Conservation (phyloP, 2,329 filamentous ascomycete species). For the Chaetomium sp. region DNA sequence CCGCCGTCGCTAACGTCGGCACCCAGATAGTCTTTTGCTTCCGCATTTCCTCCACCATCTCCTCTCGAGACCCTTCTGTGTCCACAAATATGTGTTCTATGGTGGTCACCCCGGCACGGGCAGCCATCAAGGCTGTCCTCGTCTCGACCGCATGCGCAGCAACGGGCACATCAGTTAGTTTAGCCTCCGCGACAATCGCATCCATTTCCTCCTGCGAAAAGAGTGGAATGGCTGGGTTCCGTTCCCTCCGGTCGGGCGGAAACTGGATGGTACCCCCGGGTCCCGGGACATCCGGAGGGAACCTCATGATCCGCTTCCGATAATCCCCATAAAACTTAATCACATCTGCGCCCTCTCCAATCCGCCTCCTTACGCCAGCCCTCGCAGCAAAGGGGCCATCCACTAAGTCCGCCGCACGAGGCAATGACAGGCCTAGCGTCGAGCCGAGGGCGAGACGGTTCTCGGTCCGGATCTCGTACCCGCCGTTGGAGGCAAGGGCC, state of each 20-base stretch:
- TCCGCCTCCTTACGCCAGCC: constrained; percentile 39
- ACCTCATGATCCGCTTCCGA: constrained; percentile 38
- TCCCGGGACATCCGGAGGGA: constrained; percentile 28
- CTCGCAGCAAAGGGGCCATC: constrained; percentile 43
- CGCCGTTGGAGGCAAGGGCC: constrained; percentile 42
- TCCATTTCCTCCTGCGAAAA: constrained; percentile 45
- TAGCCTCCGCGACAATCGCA: constrained; percentile 43
- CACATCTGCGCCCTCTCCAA: constrained; percentile 43
- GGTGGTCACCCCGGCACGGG: constrained; percentile 39
- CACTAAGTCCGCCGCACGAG: constrained; percentile 36
- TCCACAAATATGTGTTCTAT: constrained; percentile 38
- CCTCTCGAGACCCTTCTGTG: constrained; percentile 30
- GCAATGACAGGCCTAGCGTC: constrained; percentile 23
- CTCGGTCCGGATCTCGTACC: constrained; percentile 44
- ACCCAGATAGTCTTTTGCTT: constrained; percentile 43
- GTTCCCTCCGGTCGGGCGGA: constrained; percentile 28
- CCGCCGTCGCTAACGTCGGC: constrained; percentile 44
- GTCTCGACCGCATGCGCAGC: constrained; percentile 37
- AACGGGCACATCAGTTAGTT: constrained; percentile 35
- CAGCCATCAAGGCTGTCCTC: constrained; percentile 39
- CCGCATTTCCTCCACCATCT: constrained; percentile 38
- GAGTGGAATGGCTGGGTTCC: constrained; percentile 38
- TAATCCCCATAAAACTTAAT: constrained; percentile 49
- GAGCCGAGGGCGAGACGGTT: constrained; percentile 31
- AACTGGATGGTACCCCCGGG: constrained; percentile 26